Base-by-base conservation (phyloP, 352 stramenopile species). In the Globisporangium nunn region DNA sequence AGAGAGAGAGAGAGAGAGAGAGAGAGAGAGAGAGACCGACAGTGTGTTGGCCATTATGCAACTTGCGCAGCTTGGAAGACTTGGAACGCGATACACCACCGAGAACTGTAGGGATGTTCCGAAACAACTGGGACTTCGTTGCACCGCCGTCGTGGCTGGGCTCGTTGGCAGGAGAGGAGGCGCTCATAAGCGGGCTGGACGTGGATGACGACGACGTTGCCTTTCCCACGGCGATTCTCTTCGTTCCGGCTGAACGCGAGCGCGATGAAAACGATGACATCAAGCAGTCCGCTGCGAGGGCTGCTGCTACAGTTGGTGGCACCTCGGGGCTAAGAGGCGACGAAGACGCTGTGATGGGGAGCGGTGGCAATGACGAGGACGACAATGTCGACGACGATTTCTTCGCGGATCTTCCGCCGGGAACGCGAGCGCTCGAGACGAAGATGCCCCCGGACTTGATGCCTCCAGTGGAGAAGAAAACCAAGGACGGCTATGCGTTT, bases 101-200 rank as follows among this genome's bases (percentile, higher is more conserved):
- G 10, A 37, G 3, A 37, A 37, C 11, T 12, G 11, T 0, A 6
- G 37, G 17, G 14, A 81, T 82, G 75, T 72, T 78, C 44, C 72
- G 72, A n/a, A 65, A 54, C 4, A 68, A 77, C 54, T 87, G 76
- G 72, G 72, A 87, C 35, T 52, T 74, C 18, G 69, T 87, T 45
- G 70, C 77, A 31, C 74, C 77, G 14, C 56, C 69, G 6, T 68
- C 68, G 50, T 85, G 72, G 74, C 54, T 84, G 14, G 67, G 68
- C 39, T 69, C 72, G 46, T 57, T 87, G 17, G 66, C 64, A 10
- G 66, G 72, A 33, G 74, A 85, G 58, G 72, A 87, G 52, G 57
- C 77, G 54, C 72, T 82, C 37, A 71, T 84, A 58, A 54, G 67
- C 41, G 63, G 72, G 0, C 49, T 68, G 37, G 37, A 43, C 37